Evolutionary conservation across 768 basidiomycete genomes (phyloP).

Genomic region (Macrocybe gigantea): DNA sequence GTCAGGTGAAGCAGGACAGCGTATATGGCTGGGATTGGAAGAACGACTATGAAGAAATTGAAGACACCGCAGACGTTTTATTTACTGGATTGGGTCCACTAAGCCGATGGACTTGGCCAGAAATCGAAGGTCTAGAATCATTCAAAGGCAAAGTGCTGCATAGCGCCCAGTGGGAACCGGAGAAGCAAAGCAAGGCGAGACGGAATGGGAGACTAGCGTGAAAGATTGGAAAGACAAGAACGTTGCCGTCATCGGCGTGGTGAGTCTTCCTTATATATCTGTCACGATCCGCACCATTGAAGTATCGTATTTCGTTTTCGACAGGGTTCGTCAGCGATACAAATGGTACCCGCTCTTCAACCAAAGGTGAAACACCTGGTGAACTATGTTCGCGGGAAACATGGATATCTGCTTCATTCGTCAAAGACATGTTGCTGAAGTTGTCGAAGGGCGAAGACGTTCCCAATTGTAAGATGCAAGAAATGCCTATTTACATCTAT

Average conservation of each 20-base stretch:
- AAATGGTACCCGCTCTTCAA: conserved; percentile 54
- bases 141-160: conserved; percentile 59
- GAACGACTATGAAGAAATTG: conserved; percentile 34
- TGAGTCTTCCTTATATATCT: conserved; percentile 19
- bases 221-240: conserved; percentile 45
- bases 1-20: conserved; percentile 11
- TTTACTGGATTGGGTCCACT: conserved; percentile 48
- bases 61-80: conserved; percentile 51
- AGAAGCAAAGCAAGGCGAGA: conserved; percentile 20
- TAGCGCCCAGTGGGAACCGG: conserved; percentile 55
- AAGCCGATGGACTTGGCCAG: conserved; percentile 63
- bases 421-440: conserved; percentile 30
- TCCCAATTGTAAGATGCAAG: conserved; percentile 33
- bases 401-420: conserved; percentile 46
- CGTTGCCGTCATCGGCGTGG: conserved; percentile 58
- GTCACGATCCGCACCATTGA: neutral
- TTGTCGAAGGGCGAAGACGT: conserved; percentile 31
- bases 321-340: conserved; percentile 59
- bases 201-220: conserved; percentile 35
- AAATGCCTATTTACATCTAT: neutral
- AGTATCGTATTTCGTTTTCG: neutral
- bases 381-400: conserved; percentile 57
- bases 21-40: conserved; percentile 13
- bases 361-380: conserved; percentile 40
- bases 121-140: conserved; percentile 48